Conservation (phyloP, 2,329 filamentous ascomycete genomes). For the Acrocalymma vagum region DNA sequence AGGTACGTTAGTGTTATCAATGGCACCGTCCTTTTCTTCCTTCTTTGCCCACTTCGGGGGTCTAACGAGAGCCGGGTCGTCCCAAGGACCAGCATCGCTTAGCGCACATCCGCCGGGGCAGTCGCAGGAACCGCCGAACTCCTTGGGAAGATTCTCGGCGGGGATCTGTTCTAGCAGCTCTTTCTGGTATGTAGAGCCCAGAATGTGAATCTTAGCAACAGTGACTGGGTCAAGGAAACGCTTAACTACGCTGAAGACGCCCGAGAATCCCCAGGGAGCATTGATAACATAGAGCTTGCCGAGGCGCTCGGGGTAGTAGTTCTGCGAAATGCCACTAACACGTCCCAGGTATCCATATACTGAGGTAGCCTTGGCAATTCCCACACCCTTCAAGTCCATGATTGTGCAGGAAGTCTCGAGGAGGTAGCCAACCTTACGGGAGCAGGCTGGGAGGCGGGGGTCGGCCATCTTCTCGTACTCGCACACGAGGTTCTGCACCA, state of each 20-base stretch:
- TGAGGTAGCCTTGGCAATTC: constrained; percentile 78
- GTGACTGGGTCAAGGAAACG: constrained; percentile 97
- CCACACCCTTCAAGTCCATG: constrained; percentile 97
- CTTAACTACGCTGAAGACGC: constrained; percentile 87
- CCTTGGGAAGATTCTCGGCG: constrained; percentile 85
- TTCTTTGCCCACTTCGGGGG: constrained; percentile 61
- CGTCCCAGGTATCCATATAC: constrained; percentile 89
- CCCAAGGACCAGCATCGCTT: constrained; percentile 92
- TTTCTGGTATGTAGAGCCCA: constrained; percentile 81
- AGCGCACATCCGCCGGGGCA: constrained; percentile 85
- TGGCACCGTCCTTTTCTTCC: constrained; percentile 31
- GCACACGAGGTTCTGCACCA: constrained; percentile 94
- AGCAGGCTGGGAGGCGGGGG: constrained; percentile 92
- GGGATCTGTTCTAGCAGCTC: constrained; percentile 87
- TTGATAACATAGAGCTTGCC: constrained; percentile 98
- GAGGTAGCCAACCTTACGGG: constrained; percentile 85
- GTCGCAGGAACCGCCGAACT: constrained; percentile 83
- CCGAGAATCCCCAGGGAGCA: constrained; percentile 92
- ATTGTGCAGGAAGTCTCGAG: constrained; percentile 98
- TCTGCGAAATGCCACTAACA: constrained; percentile 90
- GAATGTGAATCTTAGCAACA: constrained; percentile 92
- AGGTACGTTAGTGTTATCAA: constrained; percentile 42
- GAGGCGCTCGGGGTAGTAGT: constrained; percentile 98
- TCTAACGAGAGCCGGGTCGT: constrained; percentile 72
- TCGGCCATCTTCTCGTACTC: constrained; percentile 98